Evolutionary conservation across 768 basidiomycete species (phyloP), one percentile per base, ranked within the genome.

Genomic region (Lactifluus pinguis): DNA sequence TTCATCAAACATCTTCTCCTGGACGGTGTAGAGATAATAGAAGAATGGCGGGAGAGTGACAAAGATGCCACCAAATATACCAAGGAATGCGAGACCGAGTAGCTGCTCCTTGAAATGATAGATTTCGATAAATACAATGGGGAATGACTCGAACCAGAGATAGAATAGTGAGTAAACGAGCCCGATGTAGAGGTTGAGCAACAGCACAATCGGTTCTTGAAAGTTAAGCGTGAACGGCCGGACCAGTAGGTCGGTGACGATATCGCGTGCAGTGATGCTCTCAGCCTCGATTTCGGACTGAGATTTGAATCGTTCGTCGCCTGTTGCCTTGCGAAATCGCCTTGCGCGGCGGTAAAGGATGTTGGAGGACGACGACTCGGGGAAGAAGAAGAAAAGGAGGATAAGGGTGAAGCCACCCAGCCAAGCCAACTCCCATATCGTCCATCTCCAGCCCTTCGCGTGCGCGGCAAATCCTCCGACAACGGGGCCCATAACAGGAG

Each of bases 131-230:
- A 73, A 74, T 10, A 74, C 73, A 19, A 74, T 59, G 14, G 69
- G 68, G 63, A 74, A 74, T 0, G 71, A 69, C 58, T 73, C 70
- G 52, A 73, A 73, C 71, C 71, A 74, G 51, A 73, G 65, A 64
- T 72, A 71, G 39, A 71, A 67, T 30, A 72, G 49, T 6, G 69
- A 69, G 54, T 72, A 74, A 32, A 71, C 67, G 29, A 74, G 69
- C 3, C 66, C 70, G 13, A 73, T 63, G 53, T 73, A 74, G 15
- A 73, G 55, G 57, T 74, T 73, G 48, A 67, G 66, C 42, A 68
- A 62, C 14, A 69, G 54, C 6, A 74, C 64, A 45, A 71, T 69
- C 1, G 73, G 73, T 57, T 74, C 72, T 34, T 59, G 67, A 57
- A 69, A 65, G 29, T 69, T 65, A 21, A 74, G 68, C 0, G 70